phyloP scores from a whole-genome alignment of 306 rosid species.

The Lagenaria siceraria region DNA sequence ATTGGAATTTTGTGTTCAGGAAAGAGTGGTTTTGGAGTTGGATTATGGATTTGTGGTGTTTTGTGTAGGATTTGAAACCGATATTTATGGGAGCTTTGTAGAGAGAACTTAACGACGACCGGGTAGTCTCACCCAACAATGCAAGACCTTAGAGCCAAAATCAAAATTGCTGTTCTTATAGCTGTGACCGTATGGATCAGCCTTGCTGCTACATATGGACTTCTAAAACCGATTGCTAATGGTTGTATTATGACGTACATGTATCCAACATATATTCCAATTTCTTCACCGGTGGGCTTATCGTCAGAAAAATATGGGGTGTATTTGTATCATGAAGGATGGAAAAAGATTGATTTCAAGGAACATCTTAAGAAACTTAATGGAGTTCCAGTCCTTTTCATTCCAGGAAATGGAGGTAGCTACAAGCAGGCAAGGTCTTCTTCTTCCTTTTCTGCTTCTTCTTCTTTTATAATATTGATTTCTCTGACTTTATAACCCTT shows the following conservation, averaged over 20 bases:
- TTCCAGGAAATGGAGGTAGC: slow-evolving; percentile 99
- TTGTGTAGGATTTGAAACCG: slow-evolving; percentile 2
- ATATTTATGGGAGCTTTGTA: slow-evolving; percentile 5
- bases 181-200: slow-evolving; percentile 31
- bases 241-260: slow-evolving; percentile 93
- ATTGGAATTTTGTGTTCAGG: neutral
- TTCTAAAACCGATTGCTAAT: slow-evolving; percentile 64
- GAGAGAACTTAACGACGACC: neutral
- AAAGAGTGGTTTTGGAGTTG: neutral
- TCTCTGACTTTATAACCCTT: too few relatives aligned
- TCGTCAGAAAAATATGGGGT: slow-evolving; percentile 61
- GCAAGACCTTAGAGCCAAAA: slow-evolving; percentile 50
- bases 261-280: slow-evolving; percentile 92
- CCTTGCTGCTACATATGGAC: slow-evolving; percentile 51
- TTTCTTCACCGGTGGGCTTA: slow-evolving; percentile 28
- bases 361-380: slow-evolving; percentile 75
- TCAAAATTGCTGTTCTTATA: slow-evolving; percentile 45
- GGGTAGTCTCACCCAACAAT: slow-evolving; percentile 10
- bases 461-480: neutral
- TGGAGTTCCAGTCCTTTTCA: slow-evolving; percentile 85
- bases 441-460: slow-evolving; percentile 15
- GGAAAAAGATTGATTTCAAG: slow-evolving; percentile 76
- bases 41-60: neutral
- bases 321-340: slow-evolving; percentile 89
- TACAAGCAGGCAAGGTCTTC: slow-evolving; percentile 89